phyloP scores from a whole-genome alignment of 2,329 filamentous ascomycete genomes.

The Diaporthe australafricana region DNA sequence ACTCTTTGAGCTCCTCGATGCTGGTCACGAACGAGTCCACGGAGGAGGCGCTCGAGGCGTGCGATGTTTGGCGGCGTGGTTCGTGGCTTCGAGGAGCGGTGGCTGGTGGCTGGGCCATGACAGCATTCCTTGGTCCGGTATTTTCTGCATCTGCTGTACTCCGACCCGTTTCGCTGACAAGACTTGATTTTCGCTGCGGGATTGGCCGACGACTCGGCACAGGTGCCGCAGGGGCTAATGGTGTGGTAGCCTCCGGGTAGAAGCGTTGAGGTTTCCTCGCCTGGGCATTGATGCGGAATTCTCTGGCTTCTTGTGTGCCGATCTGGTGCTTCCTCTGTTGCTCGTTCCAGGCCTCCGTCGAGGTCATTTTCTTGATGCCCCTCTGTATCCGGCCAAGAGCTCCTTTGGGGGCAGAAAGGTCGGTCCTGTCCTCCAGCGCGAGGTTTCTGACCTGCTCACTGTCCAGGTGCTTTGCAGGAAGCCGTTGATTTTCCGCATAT shows the following conservation, averaged over 20 bases:
- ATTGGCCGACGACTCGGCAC: not conserved
- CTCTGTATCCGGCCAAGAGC: conserved; percentile 34
- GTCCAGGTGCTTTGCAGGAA: not conserved
- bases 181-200: conserved; percentile 20
- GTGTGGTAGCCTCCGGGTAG: conserved; percentile 18
- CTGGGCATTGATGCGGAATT: conserved; percentile 30
- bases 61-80: not conserved
- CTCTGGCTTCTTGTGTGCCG: conserved; percentile 18
- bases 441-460: not conserved
- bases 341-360: conserved; percentile 23
- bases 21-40: conserved; percentile 28
- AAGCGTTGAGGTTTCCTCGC: conserved; percentile 35
- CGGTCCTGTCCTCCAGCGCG: not conserved
- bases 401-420: conserved; percentile 1
- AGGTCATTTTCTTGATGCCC: conserved; percentile 32
- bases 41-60: conserved; percentile 23
- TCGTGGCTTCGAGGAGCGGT: not conserved
- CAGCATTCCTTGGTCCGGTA: not conserved
- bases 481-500: not conserved
- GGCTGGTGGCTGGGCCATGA: not conserved
- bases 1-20: conserved; percentile 25
- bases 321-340: not conserved
- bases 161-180: not conserved
- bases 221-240: not conserved
- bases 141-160: not conserved